Percentiles rank a stretch among this genome's conserved stretches.
Conservation (phyloP, 2,329 filamentous ascomycete species). For the Arthrobotrys conoides region DNA sequence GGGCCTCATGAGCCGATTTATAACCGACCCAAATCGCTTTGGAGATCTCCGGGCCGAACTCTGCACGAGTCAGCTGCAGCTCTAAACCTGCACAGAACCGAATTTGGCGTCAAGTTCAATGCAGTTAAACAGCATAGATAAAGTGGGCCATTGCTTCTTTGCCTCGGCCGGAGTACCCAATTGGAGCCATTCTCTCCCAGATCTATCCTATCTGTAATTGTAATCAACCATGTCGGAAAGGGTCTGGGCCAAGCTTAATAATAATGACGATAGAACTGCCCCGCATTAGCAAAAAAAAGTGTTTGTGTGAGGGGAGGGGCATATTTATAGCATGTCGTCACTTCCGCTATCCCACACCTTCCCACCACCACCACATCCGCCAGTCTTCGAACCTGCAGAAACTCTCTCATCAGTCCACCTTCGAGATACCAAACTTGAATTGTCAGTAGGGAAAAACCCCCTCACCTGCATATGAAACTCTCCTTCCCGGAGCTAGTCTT, state of each 20-base stretch:
- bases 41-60: slow-evolving; percentile 12
- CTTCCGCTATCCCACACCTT: slow-evolving; percentile 34
- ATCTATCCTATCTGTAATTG: slow-evolving; percentile 25
- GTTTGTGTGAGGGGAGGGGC: slow-evolving; percentile 48
- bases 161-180: slow-evolving; percentile 38
- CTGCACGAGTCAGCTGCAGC: slow-evolving; percentile 33
- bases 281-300: slow-evolving; percentile 52
- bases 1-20: too few species aligned
- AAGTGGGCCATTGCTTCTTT: slow-evolving; percentile 37
- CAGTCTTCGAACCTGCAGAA: slow-evolving; percentile 43
- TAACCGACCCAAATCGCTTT: not conserved
- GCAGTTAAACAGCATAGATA: slow-evolving; percentile 4
- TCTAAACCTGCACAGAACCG: not conserved
- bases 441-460: slow-evolving; percentile 33
- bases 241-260: slow-evolving; percentile 61
- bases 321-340: slow-evolving; percentile 61
- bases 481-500: slow-evolving; percentile 24
- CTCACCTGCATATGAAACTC: slow-evolving; percentile 49
- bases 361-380: slow-evolving; percentile 13
- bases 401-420: slow-evolving; percentile 40
- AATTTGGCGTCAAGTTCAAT: slow-evolving; percentile 3
- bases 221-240: slow-evolving; percentile 23
- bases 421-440: slow-evolving; percentile 36
- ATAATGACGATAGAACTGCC: slow-evolving; percentile 47
- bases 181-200: slow-evolving; percentile 13